Base-by-base conservation (phyloP, 352 stramenopile species). In the Aphanomyces euteiches region DNA sequence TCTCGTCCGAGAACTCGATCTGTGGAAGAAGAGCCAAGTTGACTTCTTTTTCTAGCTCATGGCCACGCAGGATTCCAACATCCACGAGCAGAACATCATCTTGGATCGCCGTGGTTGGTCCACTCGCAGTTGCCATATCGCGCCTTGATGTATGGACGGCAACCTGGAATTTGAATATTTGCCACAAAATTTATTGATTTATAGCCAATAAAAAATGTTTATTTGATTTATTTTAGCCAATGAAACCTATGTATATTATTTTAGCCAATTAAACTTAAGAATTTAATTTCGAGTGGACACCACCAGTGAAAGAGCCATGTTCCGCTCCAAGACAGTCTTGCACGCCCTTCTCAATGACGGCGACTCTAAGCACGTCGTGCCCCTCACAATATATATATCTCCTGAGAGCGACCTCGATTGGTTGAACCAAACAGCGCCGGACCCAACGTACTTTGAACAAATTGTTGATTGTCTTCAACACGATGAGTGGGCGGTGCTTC, bases 161-260 rank as follows among this genome's bases (percentile, higher is more conserved):
- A 54, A 66, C 37, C 13, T 17, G 10, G 59, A 56, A 67, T 67
- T 67, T 67, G 59, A 67, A 67, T 56, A 45, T 67, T 67, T 67
- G 59, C 59, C 59, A 67, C 59, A 67, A 67, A 67, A 67, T 67
- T 56, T 67, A 21, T 21, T 5, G 17, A 28, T 15, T 40, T 56
- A 56, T 67, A 34, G 41, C 59, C 59, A 67, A 67, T 67, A n/a
- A 39, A 17, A 41, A 7, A 3, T 12, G 17, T 3, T 28, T 19
- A 56, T 37, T 10, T 19, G 2, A 40, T 1, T 36, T 7, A 50
- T 67, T 67, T 67, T 56, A 37, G 36, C 59, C 59, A 67, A 67
- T 67, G 7, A 3, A 47, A 53, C n/a, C 13, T 5, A 38, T 58
- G 19, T 12, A 61, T 43, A 19, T 41, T 6, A 13, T 7, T 61